Evolutionary conservation across 495 filamentous ascomycete species (phyloP), one percentile per base, ranked within the genome.

Genomic region (Eremomyces bilateralis): DNA sequence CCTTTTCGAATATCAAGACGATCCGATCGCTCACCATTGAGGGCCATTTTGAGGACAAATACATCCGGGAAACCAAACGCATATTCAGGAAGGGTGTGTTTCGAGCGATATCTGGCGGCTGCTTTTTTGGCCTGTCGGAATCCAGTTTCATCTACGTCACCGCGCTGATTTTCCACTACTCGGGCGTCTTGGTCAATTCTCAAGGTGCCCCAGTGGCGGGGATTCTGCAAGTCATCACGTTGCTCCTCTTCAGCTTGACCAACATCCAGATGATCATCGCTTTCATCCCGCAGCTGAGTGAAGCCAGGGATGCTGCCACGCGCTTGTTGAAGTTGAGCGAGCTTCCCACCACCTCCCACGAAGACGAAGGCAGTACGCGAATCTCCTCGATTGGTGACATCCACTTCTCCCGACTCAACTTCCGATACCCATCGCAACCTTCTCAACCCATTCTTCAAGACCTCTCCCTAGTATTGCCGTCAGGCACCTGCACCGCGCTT

Each of bases 151-250:
- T 71, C 40, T 83, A 83, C 50, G 60, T 78, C 21, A 73, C 67
- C n/a, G 80, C 82, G 0, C 50, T 92, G 15, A 66, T 91, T 13
- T 88, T 90, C 50, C 92, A 75, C 53, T 88, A 80, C 49, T 81
- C 79, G 3, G 65, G 77, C 0, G 51, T 66, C 3, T 56, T 91
- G 5, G 64, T 72, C 22, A 55, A 59, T 3, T 49, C 47, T 5
- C 47, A 57, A 1, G 40, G 61, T 12, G 63, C 54, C 41, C 47
- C 54, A 19, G 50, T 74, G 1, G 53, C 65, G 1, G 58, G 66
- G 13, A 66, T 90, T 25, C 48, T 94, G 35, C 63, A 70, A 35
- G 73, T 83, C 2, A 70, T 88, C 36, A 76, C 78, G n/a, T 62
- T 92, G 36, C 62, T 97, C 8, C 62, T 93, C 12, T 78, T 94